A percentile compares a stretch with the other conserved stretches of the same genome.
Conservation (phyloP, 176 grass and related monocot genomes). For the Pontederia paniculata region DNA sequence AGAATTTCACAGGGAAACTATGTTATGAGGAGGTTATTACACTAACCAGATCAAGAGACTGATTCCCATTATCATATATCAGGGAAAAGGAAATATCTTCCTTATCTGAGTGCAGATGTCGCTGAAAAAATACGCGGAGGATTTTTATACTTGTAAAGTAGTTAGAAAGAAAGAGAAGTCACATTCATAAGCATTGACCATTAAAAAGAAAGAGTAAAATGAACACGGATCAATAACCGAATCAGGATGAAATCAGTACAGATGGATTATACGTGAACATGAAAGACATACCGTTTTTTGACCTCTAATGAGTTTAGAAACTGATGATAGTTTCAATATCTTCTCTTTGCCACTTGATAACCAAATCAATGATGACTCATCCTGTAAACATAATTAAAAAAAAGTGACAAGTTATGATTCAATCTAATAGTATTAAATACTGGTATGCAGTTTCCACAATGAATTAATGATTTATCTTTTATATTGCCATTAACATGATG, state of each 20-base stretch:
- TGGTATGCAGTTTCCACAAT: too few relatives aligned
- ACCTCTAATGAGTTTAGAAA: constrained; percentile 15
- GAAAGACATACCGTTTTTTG: constrained; percentile 22
- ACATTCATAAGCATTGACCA: not conserved
- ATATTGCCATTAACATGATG: too few relatives aligned
- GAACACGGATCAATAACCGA: not conserved
- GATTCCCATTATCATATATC: constrained; percentile 5
- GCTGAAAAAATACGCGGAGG: constrained; percentile 10
- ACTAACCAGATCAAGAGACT: constrained; percentile 17
- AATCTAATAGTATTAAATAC: too few relatives aligned
- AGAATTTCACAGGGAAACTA: not conserved
- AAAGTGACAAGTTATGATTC: too few relatives aligned
- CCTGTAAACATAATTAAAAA: too few relatives aligned
- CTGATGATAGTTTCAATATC: constrained; percentile 15
- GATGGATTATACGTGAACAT: not conserved
- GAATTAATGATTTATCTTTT: too few relatives aligned
- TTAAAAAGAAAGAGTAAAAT: not conserved
- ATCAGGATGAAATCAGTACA: not conserved
- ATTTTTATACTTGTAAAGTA: not conserved
- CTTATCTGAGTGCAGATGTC: constrained; percentile 2
- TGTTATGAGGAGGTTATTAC: not conserved
- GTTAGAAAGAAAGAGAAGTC: too few relatives aligned
- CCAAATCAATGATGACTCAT: constrained; percentile 23
- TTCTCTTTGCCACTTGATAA: constrained; percentile 10
- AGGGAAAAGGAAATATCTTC: constrained; percentile 9